Evolutionary conservation across 345 rosid genomes (phyloP).

Genomic region (Microcos paniculata): DNA sequence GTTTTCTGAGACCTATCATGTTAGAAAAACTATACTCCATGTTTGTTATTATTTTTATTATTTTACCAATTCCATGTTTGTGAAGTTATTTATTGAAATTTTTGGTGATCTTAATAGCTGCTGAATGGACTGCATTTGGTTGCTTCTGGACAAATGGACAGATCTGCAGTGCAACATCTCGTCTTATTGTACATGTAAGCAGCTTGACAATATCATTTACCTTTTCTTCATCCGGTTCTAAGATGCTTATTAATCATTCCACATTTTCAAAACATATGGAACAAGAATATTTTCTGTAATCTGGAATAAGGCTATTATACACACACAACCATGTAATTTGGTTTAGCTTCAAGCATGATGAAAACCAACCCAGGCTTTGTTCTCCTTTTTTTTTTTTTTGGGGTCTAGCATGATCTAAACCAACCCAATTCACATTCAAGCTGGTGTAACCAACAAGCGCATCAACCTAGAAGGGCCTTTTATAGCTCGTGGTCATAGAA

Average conservation of each 20-base stretch:
- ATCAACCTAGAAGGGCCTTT: background rate
- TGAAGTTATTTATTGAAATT: constrained; percentile 1
- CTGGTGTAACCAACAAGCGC: background rate
- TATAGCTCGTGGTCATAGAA: background rate
- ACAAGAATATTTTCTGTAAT: background rate
- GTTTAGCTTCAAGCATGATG: background rate
- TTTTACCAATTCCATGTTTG: constrained; percentile 5
- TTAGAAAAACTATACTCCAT: background rate
- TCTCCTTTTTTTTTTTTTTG: too few relatives aligned
- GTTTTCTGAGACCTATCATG: constrained; percentile 1
- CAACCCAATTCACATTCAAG: background rate
- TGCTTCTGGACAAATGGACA: constrained; percentile 99
- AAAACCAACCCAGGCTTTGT: too few relatives aligned
- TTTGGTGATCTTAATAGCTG: constrained; percentile 53
- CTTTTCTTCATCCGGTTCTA: background rate
- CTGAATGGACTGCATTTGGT: constrained; percentile 83
- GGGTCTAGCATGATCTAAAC: too few relatives aligned
- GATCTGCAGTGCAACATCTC: constrained; percentile 98
- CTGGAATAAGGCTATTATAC: background rate
- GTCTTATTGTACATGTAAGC: constrained; percentile 89
- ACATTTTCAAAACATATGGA: background rate
- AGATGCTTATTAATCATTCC: background rate
- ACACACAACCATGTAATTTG: background rate
- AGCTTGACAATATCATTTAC: background rate
- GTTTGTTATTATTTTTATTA: background rate